Conservation (phyloP, 768 basidiomycete species). For the Russula dissimulans region DNA sequence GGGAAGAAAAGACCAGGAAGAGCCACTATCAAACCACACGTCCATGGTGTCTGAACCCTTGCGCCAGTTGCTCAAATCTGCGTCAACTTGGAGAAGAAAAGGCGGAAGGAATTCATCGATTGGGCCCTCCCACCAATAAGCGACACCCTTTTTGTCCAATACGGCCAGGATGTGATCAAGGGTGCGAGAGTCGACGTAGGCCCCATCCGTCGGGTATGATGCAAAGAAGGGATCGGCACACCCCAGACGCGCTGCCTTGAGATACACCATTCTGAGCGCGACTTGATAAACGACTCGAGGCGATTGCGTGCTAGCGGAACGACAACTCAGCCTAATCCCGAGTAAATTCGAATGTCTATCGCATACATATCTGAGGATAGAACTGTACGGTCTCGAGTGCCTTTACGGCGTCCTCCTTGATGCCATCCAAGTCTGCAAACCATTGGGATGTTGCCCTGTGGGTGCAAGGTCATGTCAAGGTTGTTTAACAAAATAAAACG, state of each 20-base stretch:
- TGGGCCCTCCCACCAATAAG: constrained; percentile 90
- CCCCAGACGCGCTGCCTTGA: constrained; percentile 98
- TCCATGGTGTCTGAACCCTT: constrained; percentile 96
- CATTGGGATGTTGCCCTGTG: constrained; percentile 87
- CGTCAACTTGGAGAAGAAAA: constrained; percentile 35
- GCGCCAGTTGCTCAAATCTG: constrained; percentile 34
- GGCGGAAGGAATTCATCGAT: constrained; percentile 74
- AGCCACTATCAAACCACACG: constrained; percentile 98
- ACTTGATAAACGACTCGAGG: constrained; percentile 77
- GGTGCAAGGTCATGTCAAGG: background rate
- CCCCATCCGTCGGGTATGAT: constrained; percentile 52
- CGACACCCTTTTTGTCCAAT: constrained; percentile 62
- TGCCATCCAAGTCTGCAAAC: constrained; percentile 86
- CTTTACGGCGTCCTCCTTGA: constrained; percentile 66
- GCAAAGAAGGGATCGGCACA: constrained; percentile 86
- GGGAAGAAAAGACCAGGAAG: constrained; percentile 78
- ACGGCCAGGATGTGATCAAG: constrained; percentile 69
- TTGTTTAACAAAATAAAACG: background rate
- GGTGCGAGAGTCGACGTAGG: constrained; percentile 54
- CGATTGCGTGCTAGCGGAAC: constrained; percentile 61
- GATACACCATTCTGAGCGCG: constrained; percentile 97
- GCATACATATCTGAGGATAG: constrained; percentile 64
- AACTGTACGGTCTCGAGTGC: constrained; percentile 67
- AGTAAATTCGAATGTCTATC: background rate
- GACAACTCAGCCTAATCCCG: background rate